Evolutionary conservation across 441 rosid species (phyloP), one percentile per base, ranked within the genome.

Genomic region (Gossypium davidsonii): DNA sequence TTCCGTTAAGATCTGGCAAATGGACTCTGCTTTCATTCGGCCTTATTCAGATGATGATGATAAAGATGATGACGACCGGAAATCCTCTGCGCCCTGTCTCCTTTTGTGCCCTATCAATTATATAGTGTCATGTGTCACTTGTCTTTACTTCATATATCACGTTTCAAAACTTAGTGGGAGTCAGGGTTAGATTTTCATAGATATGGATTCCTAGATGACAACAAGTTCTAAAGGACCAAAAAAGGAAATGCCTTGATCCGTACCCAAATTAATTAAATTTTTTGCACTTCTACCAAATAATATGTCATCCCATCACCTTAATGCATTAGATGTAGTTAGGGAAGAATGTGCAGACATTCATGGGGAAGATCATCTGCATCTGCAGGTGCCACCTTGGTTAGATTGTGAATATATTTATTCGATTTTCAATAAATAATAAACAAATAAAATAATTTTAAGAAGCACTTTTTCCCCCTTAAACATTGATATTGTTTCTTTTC

Each of bases 1-100:
- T 18, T 85, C 88, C 4, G 82, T 95, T 79, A 88, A 73, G 73
- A 83, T 93, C 1, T 95, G 98, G 98, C 87, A 92, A 81, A 87
- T 95, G 92, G 88, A 87, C 76, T 89, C 94, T 62, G 97, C 97
- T 25, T 88, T 87, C 67, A 90, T 90, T 70, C 87, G 76, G 3
- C 89, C 92, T 7, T 88, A 68, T 72, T 76, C 89, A 14, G 70
- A 49, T 25, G 71, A 69, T 34, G 61, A 10, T 10, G 61, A 56
- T 10, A 26, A 21, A 0, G 6, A 18, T 20, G 60, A 20, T 12
- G 60, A 55, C n/a, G 28, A 55, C 0, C 4, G 4, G 4, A 56
- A 56, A 56, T 56, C 61, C 11, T 10, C 31, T 8, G 31, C 61
- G 28, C 31, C n/a, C 12, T 3, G n/a, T 20, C 11, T 56, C 61